Evolutionary conservation across 345 rosid species (phyloP).

Genomic region (Geranium brycei): DNA sequence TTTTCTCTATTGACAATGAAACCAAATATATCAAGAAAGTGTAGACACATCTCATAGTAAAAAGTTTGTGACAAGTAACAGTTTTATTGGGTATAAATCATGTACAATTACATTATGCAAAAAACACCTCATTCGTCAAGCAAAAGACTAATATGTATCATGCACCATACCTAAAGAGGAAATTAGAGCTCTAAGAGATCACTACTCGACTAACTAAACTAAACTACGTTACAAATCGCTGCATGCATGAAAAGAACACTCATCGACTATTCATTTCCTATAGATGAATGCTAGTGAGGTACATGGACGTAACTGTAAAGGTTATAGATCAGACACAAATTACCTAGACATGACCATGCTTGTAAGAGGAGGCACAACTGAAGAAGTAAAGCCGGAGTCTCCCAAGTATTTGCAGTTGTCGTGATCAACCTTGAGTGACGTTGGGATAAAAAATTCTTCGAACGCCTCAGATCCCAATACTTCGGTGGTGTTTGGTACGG

Average conservation of each 20-base stretch:
- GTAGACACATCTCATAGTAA: too few relatives aligned
- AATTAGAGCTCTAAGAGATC: conserved; percentile 7
- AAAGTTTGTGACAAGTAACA: too few relatives aligned
- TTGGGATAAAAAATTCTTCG: conserved; percentile 18
- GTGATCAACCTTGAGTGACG: conserved; percentile 31
- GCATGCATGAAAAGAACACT: too few relatives aligned
- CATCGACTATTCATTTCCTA: too few relatives aligned
- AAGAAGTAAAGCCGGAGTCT: conserved; percentile 32
- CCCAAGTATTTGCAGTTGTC: conserved; percentile 55
- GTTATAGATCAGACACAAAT: conserved; percentile 5
- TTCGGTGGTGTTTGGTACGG: conserved; percentile 1
- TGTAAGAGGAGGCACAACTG: conserved; percentile 39
- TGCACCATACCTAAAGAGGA: background rate
- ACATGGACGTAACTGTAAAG: background rate
- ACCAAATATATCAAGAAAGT: too few relatives aligned
- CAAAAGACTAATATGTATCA: too few relatives aligned
- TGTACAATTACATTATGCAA: background rate
- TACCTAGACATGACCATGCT: conserved; percentile 64
- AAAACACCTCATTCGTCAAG: background rate
- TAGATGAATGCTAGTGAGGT: background rate
- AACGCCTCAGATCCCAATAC: conserved; percentile 6
- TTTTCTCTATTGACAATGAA: too few relatives aligned
- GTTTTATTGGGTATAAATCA: background rate
- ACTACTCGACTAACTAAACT: conserved; percentile 8
- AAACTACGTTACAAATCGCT: background rate